Conservation (phyloP, 2,329 filamentous ascomycete genomes). For the Fusarium agapanthi region DNA sequence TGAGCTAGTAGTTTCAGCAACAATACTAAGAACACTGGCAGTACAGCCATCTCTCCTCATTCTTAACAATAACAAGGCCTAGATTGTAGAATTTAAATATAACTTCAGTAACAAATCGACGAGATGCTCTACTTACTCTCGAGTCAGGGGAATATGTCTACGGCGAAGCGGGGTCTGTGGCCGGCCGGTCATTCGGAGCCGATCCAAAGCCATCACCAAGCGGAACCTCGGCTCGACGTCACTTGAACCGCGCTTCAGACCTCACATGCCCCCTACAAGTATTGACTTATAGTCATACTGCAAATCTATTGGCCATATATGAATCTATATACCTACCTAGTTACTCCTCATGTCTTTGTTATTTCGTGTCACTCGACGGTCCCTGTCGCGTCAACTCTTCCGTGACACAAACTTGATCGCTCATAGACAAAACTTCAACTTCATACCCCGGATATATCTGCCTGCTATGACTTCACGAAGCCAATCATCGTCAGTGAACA, state of each 20-base stretch:
- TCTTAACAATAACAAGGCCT: background rate
- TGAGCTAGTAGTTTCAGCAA: too few species aligned
- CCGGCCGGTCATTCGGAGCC: conserved; percentile 21
- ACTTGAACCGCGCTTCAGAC: conserved; percentile 12
- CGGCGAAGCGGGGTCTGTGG: background rate
- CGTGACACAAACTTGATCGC: background rate
- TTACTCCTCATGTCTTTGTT: conserved; percentile 24
- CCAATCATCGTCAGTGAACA: conserved; percentile 25
- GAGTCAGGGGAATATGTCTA: background rate
- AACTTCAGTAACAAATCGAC: too few species aligned
- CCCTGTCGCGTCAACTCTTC: conserved; percentile 11
- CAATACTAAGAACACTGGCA: background rate
- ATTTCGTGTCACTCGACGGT: conserved; percentile 18
- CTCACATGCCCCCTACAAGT: conserved; percentile 24
- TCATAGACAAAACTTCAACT: conserved; percentile 19
- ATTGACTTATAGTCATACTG: background rate
- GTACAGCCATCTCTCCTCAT: too few species aligned
- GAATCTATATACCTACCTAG: background rate
- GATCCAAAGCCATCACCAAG: conserved; percentile 15
- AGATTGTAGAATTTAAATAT: too few species aligned
- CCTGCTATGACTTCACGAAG: conserved; percentile 24
- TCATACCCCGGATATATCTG: background rate
- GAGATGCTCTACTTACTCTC: background rate
- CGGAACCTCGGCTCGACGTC: conserved; percentile 40
- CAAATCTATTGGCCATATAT: background rate